phyloP scores from a whole-genome alignment of 176 grass and related monocot genomes.

The Ampelocalamus luodianensis region DNA sequence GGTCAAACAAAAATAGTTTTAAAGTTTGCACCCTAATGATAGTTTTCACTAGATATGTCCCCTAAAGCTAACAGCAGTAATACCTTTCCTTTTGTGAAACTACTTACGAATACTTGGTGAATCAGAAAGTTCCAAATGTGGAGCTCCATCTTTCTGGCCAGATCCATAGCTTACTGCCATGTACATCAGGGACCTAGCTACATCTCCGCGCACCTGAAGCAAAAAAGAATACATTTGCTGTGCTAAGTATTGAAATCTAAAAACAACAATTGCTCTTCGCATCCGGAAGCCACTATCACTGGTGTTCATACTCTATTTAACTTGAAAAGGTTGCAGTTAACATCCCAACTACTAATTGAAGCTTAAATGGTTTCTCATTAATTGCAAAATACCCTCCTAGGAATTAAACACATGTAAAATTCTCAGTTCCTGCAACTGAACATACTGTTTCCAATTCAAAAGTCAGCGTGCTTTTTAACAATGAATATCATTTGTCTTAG shows the following conservation, averaged over 20 bases:
- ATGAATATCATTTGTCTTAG: not conserved
- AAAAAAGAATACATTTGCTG: not conserved
- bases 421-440: not conserved
- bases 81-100: not conserved
- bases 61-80: not conserved
- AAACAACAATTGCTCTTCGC: not conserved
- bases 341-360: too few relatives aligned
- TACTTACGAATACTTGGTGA: constrained; percentile 74
- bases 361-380: too few relatives aligned
- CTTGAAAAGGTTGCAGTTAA: too few relatives aligned
- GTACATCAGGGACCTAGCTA: constrained; percentile 84
- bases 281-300: too few relatives aligned
- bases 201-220: constrained; percentile 71
- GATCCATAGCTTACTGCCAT: constrained; percentile 78
- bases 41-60: not conserved
- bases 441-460: not conserved
- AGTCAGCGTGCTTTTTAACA: not conserved
- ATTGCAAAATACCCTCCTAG: not conserved
- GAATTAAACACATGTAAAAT: not conserved
- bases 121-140: constrained; percentile 68
- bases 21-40: not conserved
- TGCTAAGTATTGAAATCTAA: not conserved
- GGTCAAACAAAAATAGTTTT: not conserved
- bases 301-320: too few relatives aligned
- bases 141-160: constrained; percentile 51